Evolutionary conservation across 306 rosid species (phyloP).

Genomic region (Cicer pinnatifidum): DNA sequence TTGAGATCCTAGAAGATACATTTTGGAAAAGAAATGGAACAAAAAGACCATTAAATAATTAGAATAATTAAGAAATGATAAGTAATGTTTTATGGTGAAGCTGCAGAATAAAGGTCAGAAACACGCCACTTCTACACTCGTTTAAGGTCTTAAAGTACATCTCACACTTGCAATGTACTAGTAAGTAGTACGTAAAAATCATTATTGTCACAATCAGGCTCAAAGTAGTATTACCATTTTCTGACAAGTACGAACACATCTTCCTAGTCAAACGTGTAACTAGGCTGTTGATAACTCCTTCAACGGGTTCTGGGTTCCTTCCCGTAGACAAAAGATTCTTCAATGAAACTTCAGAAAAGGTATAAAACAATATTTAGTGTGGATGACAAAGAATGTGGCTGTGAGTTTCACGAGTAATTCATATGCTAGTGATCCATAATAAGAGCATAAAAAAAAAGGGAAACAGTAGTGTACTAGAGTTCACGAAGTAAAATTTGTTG

Average conservation of each 20-base stretch:
- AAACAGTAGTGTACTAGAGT: background rate
- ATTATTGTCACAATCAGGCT: constrained; percentile 35
- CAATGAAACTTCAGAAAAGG: constrained; percentile 66
- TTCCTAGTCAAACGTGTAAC: constrained; percentile 66
- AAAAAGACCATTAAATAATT: constrained; percentile 15
- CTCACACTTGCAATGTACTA: background rate
- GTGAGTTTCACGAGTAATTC: constrained; percentile 23
- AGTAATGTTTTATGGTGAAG: constrained; percentile 35
- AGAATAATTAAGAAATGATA: constrained; percentile 15
- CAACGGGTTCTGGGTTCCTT: constrained; percentile 64
- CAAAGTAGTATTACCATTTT: constrained; percentile 62
- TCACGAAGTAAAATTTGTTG: constrained; percentile 10
- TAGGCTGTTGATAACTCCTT: constrained; percentile 70
- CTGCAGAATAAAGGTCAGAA: constrained; percentile 29
- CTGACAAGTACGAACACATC: constrained; percentile 61
- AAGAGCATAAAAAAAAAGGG: constrained; percentile 24
- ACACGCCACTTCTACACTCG: background rate
- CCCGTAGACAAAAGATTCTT: constrained; percentile 59
- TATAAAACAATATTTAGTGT: constrained; percentile 33
- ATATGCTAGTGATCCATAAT: constrained; percentile 5
- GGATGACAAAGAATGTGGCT: constrained; percentile 21
- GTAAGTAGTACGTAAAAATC: background rate
- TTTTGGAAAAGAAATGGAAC: constrained; percentile 12
- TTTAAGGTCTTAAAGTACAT: background rate
- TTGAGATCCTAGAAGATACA: constrained; percentile 58